These are phyloP conservation scores for Gaeumannomyces sp. DNA, from an alignment of 2,329 filamentous ascomycete genomes.

Conservation along the genomic window DNA sequence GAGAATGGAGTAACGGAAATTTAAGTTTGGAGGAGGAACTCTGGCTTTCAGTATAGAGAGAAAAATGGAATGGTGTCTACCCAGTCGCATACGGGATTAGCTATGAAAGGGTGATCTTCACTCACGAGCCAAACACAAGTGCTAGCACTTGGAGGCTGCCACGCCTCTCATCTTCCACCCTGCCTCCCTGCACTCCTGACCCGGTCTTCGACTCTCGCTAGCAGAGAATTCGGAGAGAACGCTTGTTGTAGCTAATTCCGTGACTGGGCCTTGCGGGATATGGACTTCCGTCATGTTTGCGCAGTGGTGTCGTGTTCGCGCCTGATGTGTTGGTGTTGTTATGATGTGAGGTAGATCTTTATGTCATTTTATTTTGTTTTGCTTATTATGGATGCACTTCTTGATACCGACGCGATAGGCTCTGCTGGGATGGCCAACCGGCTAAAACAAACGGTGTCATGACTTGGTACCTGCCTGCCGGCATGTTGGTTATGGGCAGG, in stretches of 20 bases:
- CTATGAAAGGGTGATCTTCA: background rate
- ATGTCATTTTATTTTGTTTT: background rate
- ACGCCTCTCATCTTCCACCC: conserved; percentile 60
- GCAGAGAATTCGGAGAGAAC: conserved; percentile 78
- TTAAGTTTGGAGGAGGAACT: too few relatives aligned
- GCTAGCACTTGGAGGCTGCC: conserved; percentile 92
- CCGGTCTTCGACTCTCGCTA: conserved; percentile 38
- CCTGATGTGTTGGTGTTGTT: conserved; percentile 43
- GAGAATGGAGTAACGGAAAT: background rate
- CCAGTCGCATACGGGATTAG: background rate
- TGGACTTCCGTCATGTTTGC: too few relatives aligned
- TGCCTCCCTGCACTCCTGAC: conserved; percentile 34
- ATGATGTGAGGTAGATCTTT: conserved; percentile 41
- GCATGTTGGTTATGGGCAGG: too few relatives aligned
- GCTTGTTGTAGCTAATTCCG: conserved; percentile 67
- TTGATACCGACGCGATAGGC: background rate
- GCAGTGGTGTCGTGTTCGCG: too few relatives aligned
- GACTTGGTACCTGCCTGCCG: too few relatives aligned
- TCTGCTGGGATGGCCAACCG: background rate
- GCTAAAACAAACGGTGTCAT: background rate
- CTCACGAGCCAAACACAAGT: conserved; percentile 57
- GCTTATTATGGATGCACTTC: background rate
- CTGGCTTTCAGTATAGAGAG: background rate
- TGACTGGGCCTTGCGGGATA: conserved; percentile 70
- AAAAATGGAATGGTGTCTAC: background rate